Evolutionary conservation across 1,284 basidiomycete species (phyloP), one percentile per base, ranked within the genome.

Genomic region (Moesziomyces aphidis): DNA sequence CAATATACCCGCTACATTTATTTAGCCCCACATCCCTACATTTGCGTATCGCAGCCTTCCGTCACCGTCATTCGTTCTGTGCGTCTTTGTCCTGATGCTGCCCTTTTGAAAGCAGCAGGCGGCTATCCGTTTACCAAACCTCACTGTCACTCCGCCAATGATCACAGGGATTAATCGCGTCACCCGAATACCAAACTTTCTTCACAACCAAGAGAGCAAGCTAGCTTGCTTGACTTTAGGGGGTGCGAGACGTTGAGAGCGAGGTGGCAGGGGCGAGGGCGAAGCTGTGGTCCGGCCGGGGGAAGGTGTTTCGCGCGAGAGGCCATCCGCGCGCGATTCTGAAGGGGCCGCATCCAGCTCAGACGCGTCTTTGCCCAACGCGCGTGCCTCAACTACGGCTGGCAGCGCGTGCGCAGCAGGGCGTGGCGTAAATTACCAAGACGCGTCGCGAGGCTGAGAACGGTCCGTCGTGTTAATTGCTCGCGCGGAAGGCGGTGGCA

Each of bases 381-480:
- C 39, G 39, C 31, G 24, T 26, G 24, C 24, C 24, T 26, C 5
- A 26, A 26, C 24, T 39, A 4, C 3, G 17, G 36, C 36, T 19
- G 5, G 17, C 15, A 39, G 36, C 36, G 39, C 39, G 39, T 2
- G 39, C 19, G 19, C 17, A 1, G 15, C 17, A 1, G 57, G 13
- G 19, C 46, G 53, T 63, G 63, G 69, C 69, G 69, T 72, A 63
- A 72, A 72, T 59, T 64, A 51, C 31, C 7, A 42, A 42, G 54
- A 66, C 69, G 69, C 69, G 69, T 66, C 69, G 61, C 44, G 58
- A 49, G 44, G 21, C 17, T 8, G 34, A 9, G 8, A 17, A 19
- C 47, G 11, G 56, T 34, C 26, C 45, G 60, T 59, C 69, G 69
- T 72, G 69, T 72, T 72, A 63, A 72, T 72, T 72, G 51, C 51